Base-by-base conservation (phyloP, 169 alveolate genomes). In the Plasmodium knowlesi region DNA sequence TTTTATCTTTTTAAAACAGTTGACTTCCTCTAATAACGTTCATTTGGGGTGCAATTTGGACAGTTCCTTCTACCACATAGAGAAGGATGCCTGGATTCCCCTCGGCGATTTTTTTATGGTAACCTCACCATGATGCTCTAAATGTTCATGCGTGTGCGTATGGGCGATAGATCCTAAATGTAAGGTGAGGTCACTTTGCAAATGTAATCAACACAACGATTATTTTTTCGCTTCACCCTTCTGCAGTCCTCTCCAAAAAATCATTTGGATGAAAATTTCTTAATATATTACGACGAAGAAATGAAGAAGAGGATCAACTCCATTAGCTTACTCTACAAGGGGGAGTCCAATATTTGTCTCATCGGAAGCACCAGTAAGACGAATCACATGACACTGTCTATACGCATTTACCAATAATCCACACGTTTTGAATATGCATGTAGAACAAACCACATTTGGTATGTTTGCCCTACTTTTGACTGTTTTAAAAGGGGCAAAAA, bases 271-370 rank as follows among this genome's bases (percentile, higher is more conserved):
- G 89, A 79, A 37, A 80, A 88, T 32, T n/a, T 57, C 73, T 50
- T 88, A 88, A 50, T 80, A 88, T 88, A 54, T 88, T 61, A 88
- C 74, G 85, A 88, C 53, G 94, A 88, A 61, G 94, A 88, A 88
- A 88, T 79, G 78, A 67, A 72, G 74, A 88, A 88, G 50, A 78
- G 72, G 71, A 57, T 88, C 46, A 88, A 78, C 46, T 88, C 94
- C 0, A 88, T 88, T 67, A 88, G 89, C 53, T 43, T 88, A 30
- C 67, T 88, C 19, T 88, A 88, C 70, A 78, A 67, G 72, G 94
- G 94, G 14, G 78, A 78, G 57, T 88, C 90, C 34, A 88, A 88
- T 25, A 88, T 88, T 39, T 88, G 90, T n/a, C 83, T 88, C 3
- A 79, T 88, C 81, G 94, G 94, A 46, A 79, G 34, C 32, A 53